phyloP scores from a whole-genome alignment of 257 asterid species.

The Ballota nigra region DNA sequence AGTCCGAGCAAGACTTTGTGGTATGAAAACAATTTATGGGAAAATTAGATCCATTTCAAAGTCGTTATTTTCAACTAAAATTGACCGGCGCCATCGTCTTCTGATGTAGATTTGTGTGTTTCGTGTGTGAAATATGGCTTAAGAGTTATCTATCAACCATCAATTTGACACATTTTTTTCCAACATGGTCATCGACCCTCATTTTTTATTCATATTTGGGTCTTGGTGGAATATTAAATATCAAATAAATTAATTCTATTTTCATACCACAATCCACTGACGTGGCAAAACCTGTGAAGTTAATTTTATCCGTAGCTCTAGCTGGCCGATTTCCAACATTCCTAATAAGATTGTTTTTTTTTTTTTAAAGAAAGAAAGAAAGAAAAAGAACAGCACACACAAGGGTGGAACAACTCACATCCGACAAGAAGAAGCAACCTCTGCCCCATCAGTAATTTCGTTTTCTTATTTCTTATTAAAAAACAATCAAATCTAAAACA shows the following conservation, averaged over 20 bases:
- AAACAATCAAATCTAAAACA: neutral
- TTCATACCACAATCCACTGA: neutral
- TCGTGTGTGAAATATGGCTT: neutral
- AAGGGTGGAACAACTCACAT: neutral
- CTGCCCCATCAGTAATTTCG: neutral
- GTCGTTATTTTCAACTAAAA: conserved; percentile 3
- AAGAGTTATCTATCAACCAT: neutral
- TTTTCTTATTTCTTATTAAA: neutral
- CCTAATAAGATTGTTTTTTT: too few species aligned
- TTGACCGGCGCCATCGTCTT: conserved; percentile 16
- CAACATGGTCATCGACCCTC: neutral
- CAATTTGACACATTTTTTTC: neutral
- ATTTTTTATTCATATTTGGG: neutral
- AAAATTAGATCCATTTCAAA: neutral
- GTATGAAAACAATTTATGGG: conserved; percentile 20
- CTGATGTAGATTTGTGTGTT: neutral
- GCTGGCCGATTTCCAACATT: too few species aligned
- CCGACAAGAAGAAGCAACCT: neutral
- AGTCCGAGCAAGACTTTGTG: conserved; percentile 10
- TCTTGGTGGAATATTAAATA: too few species aligned
- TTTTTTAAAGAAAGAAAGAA: too few species aligned
- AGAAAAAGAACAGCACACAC: neutral
- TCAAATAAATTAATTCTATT: neutral
- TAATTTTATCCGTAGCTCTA: too few species aligned
- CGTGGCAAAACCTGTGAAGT: neutral